Base-by-base conservation (phyloP, 805 yeast species). In the Zygosaccharomyces rouxii region DNA sequence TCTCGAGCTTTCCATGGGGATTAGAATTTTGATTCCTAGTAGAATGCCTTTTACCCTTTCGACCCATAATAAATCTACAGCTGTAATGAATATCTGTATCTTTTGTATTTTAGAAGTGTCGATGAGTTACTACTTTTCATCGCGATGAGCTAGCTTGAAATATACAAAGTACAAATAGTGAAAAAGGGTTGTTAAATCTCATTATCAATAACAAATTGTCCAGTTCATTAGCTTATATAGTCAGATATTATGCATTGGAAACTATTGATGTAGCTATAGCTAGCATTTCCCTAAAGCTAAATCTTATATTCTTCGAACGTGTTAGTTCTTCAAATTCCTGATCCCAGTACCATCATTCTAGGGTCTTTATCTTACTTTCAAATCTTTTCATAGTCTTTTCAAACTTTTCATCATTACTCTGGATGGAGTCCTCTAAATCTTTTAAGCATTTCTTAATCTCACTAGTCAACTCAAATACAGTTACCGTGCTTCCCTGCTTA, bases 391-490 rank as follows among this genome's bases (percentile, higher is more conserved):
- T 51, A 22, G 54, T 48, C 26, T 48, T 42, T 13, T 51, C 42
- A 42, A 66, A 62, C 10, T 54, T 56, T 18, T 50, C 47, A 31
- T 64, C 66, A 31, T 60, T 58, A 2, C 40, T 44, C 5, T 51
- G 41, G 14, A 58, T 42, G n/a, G 52, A 49, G 3, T 47, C 30
- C 42, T 57, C 47, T 5, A 64, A 44, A 14, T 53, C 57, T 18
- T 52, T 49, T 23, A 66, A 35, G 0, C 62, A 48, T 26, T 54
- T 52, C 47, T 66, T 65, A 19, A 66, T 60, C 10, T 57, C 60
- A 18, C 54, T 53, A 0, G 65, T 57, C n/a, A 66, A 42, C 25
- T 66, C 65, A 46, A 57, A 66, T 2, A 66, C 55, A 4, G 66
- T 63, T 3, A 54, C 55, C 5, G 38, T 48, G 7, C 21, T n/a